Evolutionary conservation across 495 filamentous ascomycete species (phyloP).

Genomic region (Pseudevernia furfuracea): DNA sequence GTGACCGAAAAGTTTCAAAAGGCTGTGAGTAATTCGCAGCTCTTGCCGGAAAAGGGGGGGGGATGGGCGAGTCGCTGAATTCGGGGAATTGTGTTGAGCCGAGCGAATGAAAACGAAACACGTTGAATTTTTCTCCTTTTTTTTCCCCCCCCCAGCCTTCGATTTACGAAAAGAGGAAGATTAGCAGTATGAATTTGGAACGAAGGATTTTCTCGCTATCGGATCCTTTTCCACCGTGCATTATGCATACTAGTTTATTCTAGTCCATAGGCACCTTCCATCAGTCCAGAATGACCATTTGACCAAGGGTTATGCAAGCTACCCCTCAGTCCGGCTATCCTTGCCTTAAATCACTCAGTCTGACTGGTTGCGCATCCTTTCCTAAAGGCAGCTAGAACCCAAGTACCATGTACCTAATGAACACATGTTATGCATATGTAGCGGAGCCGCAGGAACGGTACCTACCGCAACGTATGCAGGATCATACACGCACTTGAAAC

Average conservation of each 20-base stretch:
- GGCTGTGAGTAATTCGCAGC: slow-evolving; percentile 1
- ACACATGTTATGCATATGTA: slow-evolving; percentile 1
- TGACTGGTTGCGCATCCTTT: slow-evolving; percentile 12
- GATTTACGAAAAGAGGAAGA: slow-evolving; percentile 1
- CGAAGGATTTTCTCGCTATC: background rate
- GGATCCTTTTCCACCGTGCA: background rate
- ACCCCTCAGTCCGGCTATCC: slow-evolving; percentile 16
- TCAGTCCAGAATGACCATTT: too few relatives aligned
- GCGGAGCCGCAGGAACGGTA: slow-evolving; percentile 8
- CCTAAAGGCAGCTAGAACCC: background rate
- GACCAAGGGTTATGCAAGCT: background rate
- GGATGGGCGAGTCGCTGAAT: slow-evolving; percentile 11
- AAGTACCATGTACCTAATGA: background rate
- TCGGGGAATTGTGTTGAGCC: background rate
- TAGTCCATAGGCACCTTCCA: too few relatives aligned
- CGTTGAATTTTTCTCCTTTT: slow-evolving; percentile 4
- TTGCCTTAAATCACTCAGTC: slow-evolving; percentile 11
- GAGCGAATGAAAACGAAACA: slow-evolving; percentile 13
- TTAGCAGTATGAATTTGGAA: background rate
- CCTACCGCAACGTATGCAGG: slow-evolving; percentile 2
- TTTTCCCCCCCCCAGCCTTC: background rate
- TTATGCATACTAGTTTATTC: too few relatives aligned
- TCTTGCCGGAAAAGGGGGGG: background rate
- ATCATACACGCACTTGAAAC: slow-evolving; percentile 1
- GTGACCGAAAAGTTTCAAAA: background rate